phyloP scores from a whole-genome alignment of 2,329 filamentous ascomycete species.

The Rhinocladiella similis region DNA sequence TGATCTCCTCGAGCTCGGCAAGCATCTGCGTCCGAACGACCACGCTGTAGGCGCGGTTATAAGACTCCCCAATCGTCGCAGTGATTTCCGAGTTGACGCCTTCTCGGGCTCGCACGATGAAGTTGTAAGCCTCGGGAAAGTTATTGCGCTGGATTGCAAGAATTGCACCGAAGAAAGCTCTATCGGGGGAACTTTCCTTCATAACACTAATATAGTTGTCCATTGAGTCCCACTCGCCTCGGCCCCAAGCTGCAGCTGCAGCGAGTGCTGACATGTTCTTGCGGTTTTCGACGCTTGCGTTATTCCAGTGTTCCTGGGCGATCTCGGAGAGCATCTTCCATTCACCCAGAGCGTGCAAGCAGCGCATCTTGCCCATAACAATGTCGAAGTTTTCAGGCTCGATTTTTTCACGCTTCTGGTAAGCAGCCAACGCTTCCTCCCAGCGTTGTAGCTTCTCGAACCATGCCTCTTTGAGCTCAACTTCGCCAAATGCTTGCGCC shows the following conservation, averaged over 20 bases:
- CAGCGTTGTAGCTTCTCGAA: constrained; percentile 97
- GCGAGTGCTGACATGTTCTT: constrained; percentile 89
- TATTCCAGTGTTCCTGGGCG: constrained; percentile 90
- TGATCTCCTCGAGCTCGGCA: constrained; percentile 96
- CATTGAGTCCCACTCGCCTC: constrained; percentile 97
- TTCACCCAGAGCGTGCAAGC: constrained; percentile 92
- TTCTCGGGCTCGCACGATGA: constrained; percentile 89
- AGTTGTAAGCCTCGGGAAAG: constrained; percentile 84
- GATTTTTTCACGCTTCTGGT: constrained; percentile 79
- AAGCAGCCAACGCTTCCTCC: constrained; percentile 93
- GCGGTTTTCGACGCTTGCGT: constrained; percentile 82
- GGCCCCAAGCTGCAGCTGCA: constrained; percentile 92
- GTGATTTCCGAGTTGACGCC: constrained; percentile 94
- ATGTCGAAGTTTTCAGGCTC: constrained; percentile 83
- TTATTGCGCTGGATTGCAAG: constrained; percentile 93
- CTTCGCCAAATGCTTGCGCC: constrained; percentile 92
- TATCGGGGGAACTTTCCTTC: constrained; percentile 88
- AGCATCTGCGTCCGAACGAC: constrained; percentile 99
- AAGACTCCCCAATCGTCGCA: constrained; percentile 95
- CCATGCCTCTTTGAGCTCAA: constrained; percentile 96
- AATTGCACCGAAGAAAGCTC: constrained; percentile 97
- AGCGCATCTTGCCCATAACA: constrained; percentile 99
- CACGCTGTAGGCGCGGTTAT: constrained; percentile 96
- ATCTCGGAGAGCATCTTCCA: constrained; percentile 91
- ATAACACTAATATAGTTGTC: constrained; percentile 94